phyloP scores from a whole-genome alignment of 805 yeast species.

The Diddensiella santjacobensis region DNA sequence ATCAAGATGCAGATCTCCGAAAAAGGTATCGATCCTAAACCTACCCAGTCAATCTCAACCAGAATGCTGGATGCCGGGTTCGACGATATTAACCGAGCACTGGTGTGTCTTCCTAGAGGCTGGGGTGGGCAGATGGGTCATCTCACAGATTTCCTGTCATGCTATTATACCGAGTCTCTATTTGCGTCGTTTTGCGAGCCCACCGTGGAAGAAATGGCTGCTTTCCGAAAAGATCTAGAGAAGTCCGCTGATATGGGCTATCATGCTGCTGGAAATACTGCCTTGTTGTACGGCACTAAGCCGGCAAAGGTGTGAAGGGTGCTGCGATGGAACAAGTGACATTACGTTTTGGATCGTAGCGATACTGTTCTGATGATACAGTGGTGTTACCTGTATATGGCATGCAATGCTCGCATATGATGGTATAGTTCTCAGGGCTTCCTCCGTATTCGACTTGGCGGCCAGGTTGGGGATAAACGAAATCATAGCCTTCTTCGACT shows the following conservation, averaged over 20 bases:
- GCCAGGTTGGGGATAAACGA: conserved; percentile 24
- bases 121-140: conserved; percentile 34
- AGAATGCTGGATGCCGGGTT: conserved; percentile 26
- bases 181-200: conserved; percentile 35
- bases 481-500: conserved; percentile 25
- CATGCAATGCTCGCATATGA: conserved; percentile 17
- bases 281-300: conserved; percentile 20
- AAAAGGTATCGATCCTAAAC: conserved; percentile 19
- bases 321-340: background rate
- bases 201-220: conserved; percentile 21
- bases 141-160: conserved; percentile 28
- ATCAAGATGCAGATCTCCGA: conserved; percentile 17
- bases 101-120: conserved; percentile 29
- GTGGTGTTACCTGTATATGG: background rate
- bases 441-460: conserved; percentile 24
- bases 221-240: conserved; percentile 9
- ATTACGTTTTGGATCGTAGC: background rate
- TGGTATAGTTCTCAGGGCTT: conserved; percentile 16
- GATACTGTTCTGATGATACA: background rate
- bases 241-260: conserved; percentile 10
- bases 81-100: conserved; percentile 25
- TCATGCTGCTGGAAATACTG: conserved; percentile 14
- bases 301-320: conserved; percentile 6
- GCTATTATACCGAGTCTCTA: conserved; percentile 28
- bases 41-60: conserved; percentile 16